phyloP scores from a whole-genome alignment of 495 filamentous ascomycete genomes.

The Daldinia childiae region DNA sequence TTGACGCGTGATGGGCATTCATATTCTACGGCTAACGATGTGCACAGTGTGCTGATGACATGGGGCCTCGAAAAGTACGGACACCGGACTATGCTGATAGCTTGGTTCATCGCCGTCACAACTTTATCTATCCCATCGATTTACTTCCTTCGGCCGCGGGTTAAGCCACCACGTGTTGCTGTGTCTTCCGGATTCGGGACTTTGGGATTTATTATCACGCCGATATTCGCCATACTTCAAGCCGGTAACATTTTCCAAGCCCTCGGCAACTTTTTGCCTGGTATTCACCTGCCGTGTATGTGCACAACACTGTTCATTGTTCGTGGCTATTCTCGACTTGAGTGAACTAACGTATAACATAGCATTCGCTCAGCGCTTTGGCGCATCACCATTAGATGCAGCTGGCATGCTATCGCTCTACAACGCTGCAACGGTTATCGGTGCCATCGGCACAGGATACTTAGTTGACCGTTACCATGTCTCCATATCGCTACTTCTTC shows the following conservation, averaged over 20 bases:
- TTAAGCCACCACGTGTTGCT: constrained; percentile 55
- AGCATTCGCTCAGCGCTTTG: constrained; percentile 40
- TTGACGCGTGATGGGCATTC: constrained; percentile 19
- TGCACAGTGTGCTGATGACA: constrained; percentile 52
- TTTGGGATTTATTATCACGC: constrained; percentile 57
- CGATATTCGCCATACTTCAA: constrained; percentile 62
- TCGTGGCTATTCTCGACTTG: not conserved
- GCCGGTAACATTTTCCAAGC: constrained; percentile 66
- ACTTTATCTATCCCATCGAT: constrained; percentile 62
- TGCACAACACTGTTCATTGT: not conserved
- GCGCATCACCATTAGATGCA: constrained; percentile 56
- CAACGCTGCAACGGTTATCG: constrained; percentile 68
- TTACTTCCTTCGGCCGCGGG: constrained; percentile 65
- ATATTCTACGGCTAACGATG: constrained; percentile 36
- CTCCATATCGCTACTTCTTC: constrained; percentile 66
- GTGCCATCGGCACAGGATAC: constrained; percentile 66
- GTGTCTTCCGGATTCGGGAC: constrained; percentile 47
- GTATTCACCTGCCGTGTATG: constrained; percentile 66
- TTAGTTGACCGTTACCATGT: constrained; percentile 71
- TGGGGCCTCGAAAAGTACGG: constrained; percentile 64
- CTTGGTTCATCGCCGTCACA: constrained; percentile 61
- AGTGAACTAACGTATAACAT: not conserved
- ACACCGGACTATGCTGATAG: constrained; percentile 61
- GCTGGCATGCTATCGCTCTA: constrained; percentile 67
- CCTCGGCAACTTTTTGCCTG: constrained; percentile 75